Base-by-base conservation (phyloP, 1,284 basidiomycete species). In the Athelia sp. region DNA sequence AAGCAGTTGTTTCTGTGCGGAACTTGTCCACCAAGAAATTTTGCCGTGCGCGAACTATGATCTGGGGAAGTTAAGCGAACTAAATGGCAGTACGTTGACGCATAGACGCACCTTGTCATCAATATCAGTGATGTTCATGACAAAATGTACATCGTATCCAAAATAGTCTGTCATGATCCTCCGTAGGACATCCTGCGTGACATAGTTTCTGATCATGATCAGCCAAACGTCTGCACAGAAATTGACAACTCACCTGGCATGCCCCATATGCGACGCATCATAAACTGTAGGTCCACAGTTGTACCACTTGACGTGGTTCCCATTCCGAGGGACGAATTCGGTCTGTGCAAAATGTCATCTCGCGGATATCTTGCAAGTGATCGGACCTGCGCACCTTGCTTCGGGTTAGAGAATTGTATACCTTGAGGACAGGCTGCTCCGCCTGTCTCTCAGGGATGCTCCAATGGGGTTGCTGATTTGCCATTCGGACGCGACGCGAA, bases 221-320 rank as follows among this genome's bases (percentile, higher is more conserved):
- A 52, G 59, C 58, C 52, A 48, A 43, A 46, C 26, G 26, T 29
- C 26, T 29, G 26, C 34, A 48, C 11, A 36, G 40, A 52, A 36
- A 32, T 22, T 17, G 51, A 49, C 59, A 19, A 47, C 76, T 55
- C 56, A 95, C 94, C 94, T 84, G 6, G 97, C 97, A 73, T 99
- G 97, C 3, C 97, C 97, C 93, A 99, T 96, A 67, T 99, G 97
- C 43, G 93, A 90, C 13, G 93, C 84, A 76, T 99, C 97, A 66
- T 99, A 99, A 6, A 99, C 97, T 1, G 97, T 99, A n/a, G 97
- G 97, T 6, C 97, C 95, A 63, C 95, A 98, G 65, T 96, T 98
- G 68, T 98, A 98, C 97, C 97, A 99, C 62, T 97, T 97, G 17
- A 99, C 87, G 60, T 84, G 84, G n/a, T 83, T 82, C 0, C 89